Base-by-base conservation (phyloP, 129 eudicot species). In the Pittosporum tobira region DNA sequence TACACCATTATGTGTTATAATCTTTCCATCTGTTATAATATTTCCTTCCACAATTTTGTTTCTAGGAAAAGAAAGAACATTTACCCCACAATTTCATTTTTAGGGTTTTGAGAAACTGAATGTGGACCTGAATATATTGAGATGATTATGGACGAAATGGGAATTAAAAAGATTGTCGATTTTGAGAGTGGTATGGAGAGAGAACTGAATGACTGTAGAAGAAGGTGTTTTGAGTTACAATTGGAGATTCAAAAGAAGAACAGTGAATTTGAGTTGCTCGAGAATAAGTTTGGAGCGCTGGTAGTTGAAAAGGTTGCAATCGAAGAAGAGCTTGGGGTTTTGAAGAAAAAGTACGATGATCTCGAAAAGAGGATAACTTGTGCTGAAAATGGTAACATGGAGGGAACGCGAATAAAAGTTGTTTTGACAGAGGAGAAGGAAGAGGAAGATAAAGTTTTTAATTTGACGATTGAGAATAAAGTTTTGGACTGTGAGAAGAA, bases 401-500 rank as follows among this genome's bases (percentile, higher is more conserved):
- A n/a, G 18, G 71, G 66, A 66, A 49, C 19, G 51, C 29, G 12
- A 24, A 23, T 8, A 42, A 9, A 24, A 30, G 67, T 62, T 34
- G 82, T 45, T 57, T 10, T 58, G 57, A 63, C 23, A 2, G 55
- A 23, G 21, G 73, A 40, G 47, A 62, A 61, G 38, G 61, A 50
- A 16, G 74, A 69, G 11, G 65, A 31, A 5, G 79, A 69, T 9
- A 51, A 26, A 51, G 48, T 76, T 43, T 18, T 28, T 22, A 62
- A 75, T 26, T 55, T 83, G 74, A 72, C 72, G 79, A 62, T 53
- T 29, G 88, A 79, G 68, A 83, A 69, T 62, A 64, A 73, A 25
- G 88, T 70, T 53, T 60, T 87, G 83, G 81, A 79, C 29, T 74
- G 76, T 67, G 91, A 82, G 67, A 87, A 79, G 72, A 48, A 15